Evolutionary conservation across 305 asterid genomes (phyloP).

Genomic region (Solanum hybrid): DNA sequence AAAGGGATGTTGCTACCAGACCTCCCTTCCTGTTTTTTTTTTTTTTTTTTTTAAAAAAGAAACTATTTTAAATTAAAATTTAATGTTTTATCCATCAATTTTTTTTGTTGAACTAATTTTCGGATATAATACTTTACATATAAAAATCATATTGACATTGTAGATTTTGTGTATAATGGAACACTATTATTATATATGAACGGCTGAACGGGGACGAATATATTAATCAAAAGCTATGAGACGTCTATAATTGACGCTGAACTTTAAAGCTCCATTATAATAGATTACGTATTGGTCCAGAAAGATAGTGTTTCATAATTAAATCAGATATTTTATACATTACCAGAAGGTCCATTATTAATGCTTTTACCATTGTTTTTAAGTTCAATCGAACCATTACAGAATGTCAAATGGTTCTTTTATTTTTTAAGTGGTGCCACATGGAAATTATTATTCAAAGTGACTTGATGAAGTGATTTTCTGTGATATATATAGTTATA

Average conservation of each 20-base stretch:
- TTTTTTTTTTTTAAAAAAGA: too few species aligned
- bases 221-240: background rate
- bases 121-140: background rate
- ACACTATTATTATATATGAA: background rate
- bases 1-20: background rate
- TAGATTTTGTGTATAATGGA: background rate
- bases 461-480: background rate
- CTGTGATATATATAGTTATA: background rate
- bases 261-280: background rate
- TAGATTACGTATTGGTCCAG: background rate
- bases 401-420: background rate
- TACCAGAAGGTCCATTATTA: background rate
- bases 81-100: background rate
- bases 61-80: background rate
- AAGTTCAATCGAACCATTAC: background rate
- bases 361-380: background rate
- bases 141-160: background rate
- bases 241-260: background rate
- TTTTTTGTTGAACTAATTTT: background rate
- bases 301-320: background rate
- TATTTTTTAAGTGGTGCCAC: background rate
- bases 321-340: background rate
- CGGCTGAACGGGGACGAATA: background rate
- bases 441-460: background rate
- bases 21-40: background rate